Evolutionary conservation across 805 yeast genomes (phyloP), one percentile per base, ranked within the genome.

Genomic region (Pichia heedii): DNA sequence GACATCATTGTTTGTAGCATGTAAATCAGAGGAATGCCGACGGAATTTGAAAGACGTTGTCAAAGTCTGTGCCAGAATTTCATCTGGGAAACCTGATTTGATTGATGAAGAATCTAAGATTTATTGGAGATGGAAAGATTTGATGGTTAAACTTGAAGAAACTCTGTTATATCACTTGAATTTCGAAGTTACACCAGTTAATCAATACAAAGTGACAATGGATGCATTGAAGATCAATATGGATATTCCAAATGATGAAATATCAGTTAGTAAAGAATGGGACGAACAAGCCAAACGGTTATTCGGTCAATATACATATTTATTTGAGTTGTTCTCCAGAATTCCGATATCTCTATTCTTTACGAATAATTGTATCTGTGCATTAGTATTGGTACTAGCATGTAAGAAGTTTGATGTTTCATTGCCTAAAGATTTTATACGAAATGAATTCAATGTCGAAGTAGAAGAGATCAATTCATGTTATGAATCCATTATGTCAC

Each of bases 11-110:
- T 76, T 76, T 50, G 57, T 76, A 22, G 79, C 79, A 4, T 65
- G 75, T 42, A 76, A 76, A 47, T 67, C 74, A 8, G 78, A 75
- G 42, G 81, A 76, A 44, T 65, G 75, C 26, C 65, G 70, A 29
- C 62, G 81, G 24, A 56, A 68, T 33, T 54, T 76, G 24, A 56
- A 68, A 34, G 79, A 75, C 42, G 65, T 76, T 5, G 75, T 73
- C 19, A 62, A 66, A n/a, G 65, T 67, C 5, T 70, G 76, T 50
- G 73, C 76, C 5, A 63, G 64, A 38, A 64, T 68, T 5, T 77
- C 79, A 0, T 36, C 56, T 18, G 66, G 66, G 19, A 70, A 70
- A 39, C 62, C 62, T 15, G 62, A 63, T 38, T 57, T 54, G 37
- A 68, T 64, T 22, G 72, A 65, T 46, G 75, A 67, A 54, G 73